phyloP scores from a whole-genome alignment of 495 filamentous ascomycete genomes.

The Hamigera avellanea region DNA sequence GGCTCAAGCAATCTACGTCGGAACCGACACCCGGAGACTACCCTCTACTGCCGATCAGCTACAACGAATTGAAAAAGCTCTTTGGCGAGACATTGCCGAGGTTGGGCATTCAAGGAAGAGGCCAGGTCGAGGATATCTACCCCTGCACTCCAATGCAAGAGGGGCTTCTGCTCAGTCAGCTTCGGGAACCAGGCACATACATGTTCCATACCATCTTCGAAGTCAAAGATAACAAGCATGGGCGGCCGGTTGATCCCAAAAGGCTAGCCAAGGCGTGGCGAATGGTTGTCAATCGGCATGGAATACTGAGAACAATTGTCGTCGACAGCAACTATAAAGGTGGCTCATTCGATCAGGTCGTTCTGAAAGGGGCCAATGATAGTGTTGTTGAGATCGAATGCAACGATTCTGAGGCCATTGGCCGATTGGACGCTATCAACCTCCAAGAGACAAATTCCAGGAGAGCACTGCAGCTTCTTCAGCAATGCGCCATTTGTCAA shows the following conservation, averaged over 20 bases:
- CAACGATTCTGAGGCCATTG: slow-evolving; percentile 20
- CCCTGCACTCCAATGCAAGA: slow-evolving; percentile 57
- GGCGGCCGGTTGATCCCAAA: slow-evolving; percentile 21
- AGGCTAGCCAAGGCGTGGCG: slow-evolving; percentile 40
- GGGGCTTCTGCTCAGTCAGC: slow-evolving; percentile 53
- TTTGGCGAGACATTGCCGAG: slow-evolving; percentile 33
- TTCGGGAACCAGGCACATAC: slow-evolving; percentile 36
- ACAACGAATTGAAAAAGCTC: slow-evolving; percentile 36
- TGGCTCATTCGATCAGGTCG: slow-evolving; percentile 43
- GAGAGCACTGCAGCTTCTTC: slow-evolving; percentile 25
- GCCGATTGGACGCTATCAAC: slow-evolving; percentile 24
- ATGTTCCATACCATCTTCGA: slow-evolving; percentile 37
- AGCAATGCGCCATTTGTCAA: slow-evolving; percentile 37
- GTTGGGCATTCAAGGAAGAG: slow-evolving; percentile 32
- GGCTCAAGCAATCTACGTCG: slow-evolving; percentile 33
- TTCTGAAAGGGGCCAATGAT: slow-evolving; percentile 28
- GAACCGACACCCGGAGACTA: slow-evolving; percentile 52
- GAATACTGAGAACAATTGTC: slow-evolving; percentile 44
- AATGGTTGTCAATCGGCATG: slow-evolving; percentile 40
- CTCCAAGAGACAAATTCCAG: slow-evolving; percentile 23
- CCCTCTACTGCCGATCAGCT: slow-evolving; percentile 50
- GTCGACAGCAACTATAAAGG: slow-evolving; percentile 39
- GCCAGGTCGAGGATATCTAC: slow-evolving; percentile 46
- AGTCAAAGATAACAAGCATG: slow-evolving; percentile 14
- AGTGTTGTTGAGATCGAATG: slow-evolving; percentile 29